Evolutionary conservation across 2,329 filamentous ascomycete genomes (phyloP), one percentile per base, ranked within the genome.

Genomic region (Cladosporium sp.): DNA sequence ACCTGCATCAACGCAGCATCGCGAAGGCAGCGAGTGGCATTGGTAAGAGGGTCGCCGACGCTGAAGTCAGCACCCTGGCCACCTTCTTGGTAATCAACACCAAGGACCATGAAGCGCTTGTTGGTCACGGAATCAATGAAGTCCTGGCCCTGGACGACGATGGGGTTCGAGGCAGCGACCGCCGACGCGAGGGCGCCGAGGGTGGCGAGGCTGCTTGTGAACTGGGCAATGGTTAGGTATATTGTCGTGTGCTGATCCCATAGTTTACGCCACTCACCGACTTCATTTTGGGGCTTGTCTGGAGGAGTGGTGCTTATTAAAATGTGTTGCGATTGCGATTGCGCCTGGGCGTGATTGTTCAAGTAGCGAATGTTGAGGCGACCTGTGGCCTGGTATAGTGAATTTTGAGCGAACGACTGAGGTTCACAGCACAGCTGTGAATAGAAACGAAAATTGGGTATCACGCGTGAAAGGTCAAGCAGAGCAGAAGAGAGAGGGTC

Each of bases 1-100:
- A 30, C 43, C 43, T 88, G 85, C 76, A 88, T 83, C 47, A 87
- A 74, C 20, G 82, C 81, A 17, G 84, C 84, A 76, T 88, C 84
- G 55, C 85, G 80, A 63, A 86, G 70, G 68, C 85, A 88, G 22
- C 78, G 73, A 12, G 78, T 77, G n/a, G 73, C 76, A 66, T 87
- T 77, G 67, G 78, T 84, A 60, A 88, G 73, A 34, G 84, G 81
- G 68, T 88, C 85, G 39, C 74, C 74, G 30, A 72, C 70, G 15
- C 75, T 72, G 11, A 78, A 76, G 73, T 85, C 86, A 58, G 78
- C 83, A 55, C 77, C 79, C 59, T 83, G 79, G 62, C 84, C 84
- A 66, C 84, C 84, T 20, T 84, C 84, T 68, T 87, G 84, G 71
- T 85, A 85, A 77, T 85, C 84, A 60, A 86, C 82, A 70, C 84